phyloP scores from a whole-genome alignment of 352 stramenopile species.

The Phytophthora niederhauseri region DNA sequence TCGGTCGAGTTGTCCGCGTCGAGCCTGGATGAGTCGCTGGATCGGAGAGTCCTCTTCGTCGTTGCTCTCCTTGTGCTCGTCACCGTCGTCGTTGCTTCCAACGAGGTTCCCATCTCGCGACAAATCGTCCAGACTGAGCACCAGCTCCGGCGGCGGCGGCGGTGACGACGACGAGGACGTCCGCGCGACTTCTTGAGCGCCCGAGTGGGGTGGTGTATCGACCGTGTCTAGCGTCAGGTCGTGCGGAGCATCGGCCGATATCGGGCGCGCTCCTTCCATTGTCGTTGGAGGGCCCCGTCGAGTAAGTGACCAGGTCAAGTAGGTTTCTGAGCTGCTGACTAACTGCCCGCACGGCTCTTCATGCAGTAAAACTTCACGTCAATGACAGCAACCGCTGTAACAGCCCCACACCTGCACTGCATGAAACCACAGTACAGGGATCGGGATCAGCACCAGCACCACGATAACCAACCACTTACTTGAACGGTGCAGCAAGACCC shows the following conservation, averaged over 20 bases:
- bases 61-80: slow-evolving; percentile 14
- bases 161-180: slow-evolving; percentile 1
- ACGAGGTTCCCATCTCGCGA: slow-evolving; percentile 25
- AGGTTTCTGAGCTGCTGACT: slow-evolving; percentile 20
- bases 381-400: slow-evolving; percentile 18
- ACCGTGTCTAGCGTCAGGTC: slow-evolving; percentile 16
- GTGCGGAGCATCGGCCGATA: slow-evolving; percentile 2
- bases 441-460: slow-evolving; percentile 13
- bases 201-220: slow-evolving; percentile 6
- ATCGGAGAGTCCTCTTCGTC: slow-evolving; percentile 13
- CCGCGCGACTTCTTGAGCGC: background rate
- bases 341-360: slow-evolving; percentile 23
- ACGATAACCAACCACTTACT: slow-evolving; percentile 16
- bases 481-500: slow-evolving; percentile 13
- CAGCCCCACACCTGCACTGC: background rate
- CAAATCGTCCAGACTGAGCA: slow-evolving; percentile 57
- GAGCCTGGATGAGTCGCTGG: slow-evolving; percentile 4
- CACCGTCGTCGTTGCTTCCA: slow-evolving; percentile 11
- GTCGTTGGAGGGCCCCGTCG: background rate
- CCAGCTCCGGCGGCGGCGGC: slow-evolving; percentile 24
- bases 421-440: slow-evolving; percentile 32
- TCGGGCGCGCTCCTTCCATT: slow-evolving; percentile 3
- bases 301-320: slow-evolving; percentile 25
- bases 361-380: slow-evolving; percentile 1
- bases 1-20: slow-evolving; percentile 23